A percentile compares a stretch with the other conserved stretches of the same genome.
Conservation (phyloP, 2,329 filamentous ascomycete genomes). For the Colletotrichum karsti region DNA sequence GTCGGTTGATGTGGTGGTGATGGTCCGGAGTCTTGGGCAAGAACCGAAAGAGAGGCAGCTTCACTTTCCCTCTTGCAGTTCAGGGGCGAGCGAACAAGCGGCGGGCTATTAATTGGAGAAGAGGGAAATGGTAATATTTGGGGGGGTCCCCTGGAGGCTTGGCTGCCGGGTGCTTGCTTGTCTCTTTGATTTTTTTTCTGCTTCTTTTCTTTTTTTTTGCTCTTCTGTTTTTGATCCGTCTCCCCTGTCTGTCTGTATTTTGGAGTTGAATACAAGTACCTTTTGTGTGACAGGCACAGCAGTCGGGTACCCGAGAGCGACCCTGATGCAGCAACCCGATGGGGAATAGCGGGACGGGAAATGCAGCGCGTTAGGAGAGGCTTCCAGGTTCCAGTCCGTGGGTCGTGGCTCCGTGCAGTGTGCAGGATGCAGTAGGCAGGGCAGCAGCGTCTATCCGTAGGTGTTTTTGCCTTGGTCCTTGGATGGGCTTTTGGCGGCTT, state of each 20-base stretch:
- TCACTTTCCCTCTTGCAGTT: conserved; percentile 12
- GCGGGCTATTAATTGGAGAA: conserved; percentile 28
- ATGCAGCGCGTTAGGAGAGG: conserved; percentile 20
- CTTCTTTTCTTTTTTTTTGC: not conserved
- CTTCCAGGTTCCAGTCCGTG: conserved; percentile 10
- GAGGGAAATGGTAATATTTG: conserved; percentile 26
- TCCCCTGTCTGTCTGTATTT: conserved; percentile 14
- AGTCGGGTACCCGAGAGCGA: conserved; percentile 26
- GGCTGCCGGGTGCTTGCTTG: conserved; percentile 17
- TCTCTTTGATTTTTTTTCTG: conserved; percentile 1
- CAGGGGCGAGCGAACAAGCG: conserved; percentile 27
- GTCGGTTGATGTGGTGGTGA: not conserved
- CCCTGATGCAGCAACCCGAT: conserved; percentile 3
- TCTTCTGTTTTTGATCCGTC: conserved; percentile 2
- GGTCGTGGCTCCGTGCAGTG: conserved; percentile 5
- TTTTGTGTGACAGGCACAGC: conserved; percentile 26
- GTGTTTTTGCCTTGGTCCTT: not conserved
- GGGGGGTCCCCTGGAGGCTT: conserved; percentile 23
- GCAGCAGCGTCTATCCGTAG: not conserved
- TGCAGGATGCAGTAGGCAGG: not conserved
- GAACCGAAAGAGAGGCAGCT: conserved; percentile 14
- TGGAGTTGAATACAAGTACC: conserved; percentile 5
- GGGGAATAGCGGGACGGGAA: conserved; percentile 25
- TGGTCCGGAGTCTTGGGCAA: conserved; percentile 6
- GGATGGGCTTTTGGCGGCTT: conserved; percentile 21